Evolutionary conservation across 805 yeast genomes (phyloP).

Genomic region (Metschnikowia cerradonensis): DNA sequence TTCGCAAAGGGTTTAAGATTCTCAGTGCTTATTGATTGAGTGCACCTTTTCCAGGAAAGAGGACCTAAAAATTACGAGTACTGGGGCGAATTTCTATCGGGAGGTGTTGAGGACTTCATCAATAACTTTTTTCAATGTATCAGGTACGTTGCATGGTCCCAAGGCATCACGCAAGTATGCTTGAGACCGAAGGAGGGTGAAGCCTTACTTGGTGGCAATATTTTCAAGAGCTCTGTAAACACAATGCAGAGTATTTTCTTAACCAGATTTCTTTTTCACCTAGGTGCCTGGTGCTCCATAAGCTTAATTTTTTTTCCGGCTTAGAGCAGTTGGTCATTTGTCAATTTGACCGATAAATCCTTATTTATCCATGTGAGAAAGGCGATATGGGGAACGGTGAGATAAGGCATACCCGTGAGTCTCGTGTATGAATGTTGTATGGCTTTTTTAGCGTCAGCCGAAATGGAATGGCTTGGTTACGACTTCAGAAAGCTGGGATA

Average conservation of each 20-base stretch:
- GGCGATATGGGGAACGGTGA: neutral
- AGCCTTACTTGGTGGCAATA: neutral
- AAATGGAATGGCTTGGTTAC: neutral
- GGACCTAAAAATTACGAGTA: too few relatives aligned
- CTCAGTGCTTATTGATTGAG: too few relatives aligned
- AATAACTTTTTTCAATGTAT: too few relatives aligned
- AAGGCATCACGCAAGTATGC: too few relatives aligned
- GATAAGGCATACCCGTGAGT: neutral
- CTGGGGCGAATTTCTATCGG: too few relatives aligned
- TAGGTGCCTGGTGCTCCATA: neutral
- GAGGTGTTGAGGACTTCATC: too few relatives aligned
- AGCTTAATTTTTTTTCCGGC: neutral
- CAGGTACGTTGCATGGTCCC: too few relatives aligned
- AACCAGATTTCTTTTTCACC: neutral
- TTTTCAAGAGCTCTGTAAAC: neutral
- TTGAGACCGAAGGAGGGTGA: neutral
- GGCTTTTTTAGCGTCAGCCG: neutral
- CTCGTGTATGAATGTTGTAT: neutral
- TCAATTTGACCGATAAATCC: neutral
- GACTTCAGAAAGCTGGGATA: neutral
- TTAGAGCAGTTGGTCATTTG: neutral
- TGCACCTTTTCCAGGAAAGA: too few relatives aligned
- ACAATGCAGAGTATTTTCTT: neutral
- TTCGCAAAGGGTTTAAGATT: too few relatives aligned
- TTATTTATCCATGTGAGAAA: neutral